phyloP scores from a whole-genome alignment of 1,284 basidiomycete species.

The Fistulinella cinereoalba region DNA sequence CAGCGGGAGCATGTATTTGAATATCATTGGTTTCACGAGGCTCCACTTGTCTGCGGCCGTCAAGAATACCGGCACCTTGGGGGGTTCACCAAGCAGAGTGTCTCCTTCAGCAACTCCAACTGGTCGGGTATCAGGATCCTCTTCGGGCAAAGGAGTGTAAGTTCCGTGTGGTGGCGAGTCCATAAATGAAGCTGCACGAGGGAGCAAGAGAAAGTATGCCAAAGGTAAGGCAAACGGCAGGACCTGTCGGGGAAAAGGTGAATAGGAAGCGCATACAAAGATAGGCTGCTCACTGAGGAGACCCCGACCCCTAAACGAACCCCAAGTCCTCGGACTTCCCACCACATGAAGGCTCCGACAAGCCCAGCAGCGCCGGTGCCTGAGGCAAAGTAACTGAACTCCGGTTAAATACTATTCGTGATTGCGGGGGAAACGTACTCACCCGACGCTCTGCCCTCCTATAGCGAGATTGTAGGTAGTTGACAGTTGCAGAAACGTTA shows the following conservation, averaged over 20 bases:
- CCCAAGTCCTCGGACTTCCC: conserved; percentile 85
- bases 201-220: conserved; percentile 75
- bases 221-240: conserved; percentile 76
- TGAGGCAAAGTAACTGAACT: conserved; percentile 75
- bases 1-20: conserved; percentile 78
- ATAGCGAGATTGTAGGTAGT: conserved; percentile 77
- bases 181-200: conserved; percentile 50
- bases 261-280: background rate
- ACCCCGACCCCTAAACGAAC: conserved; percentile 81
- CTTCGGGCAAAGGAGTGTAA: conserved; percentile 55
- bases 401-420: no score
- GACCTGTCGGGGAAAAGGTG: conserved; percentile 44
- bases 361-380: conserved; percentile 95
- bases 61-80: conserved; percentile 45
- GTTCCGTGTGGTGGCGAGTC: conserved; percentile 41
- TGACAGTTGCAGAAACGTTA: conserved; percentile 93
- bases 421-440: no score
- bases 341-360: conserved; percentile 92
- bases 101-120: conserved; percentile 39
- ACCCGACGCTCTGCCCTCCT: conserved; percentile 72
- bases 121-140: conserved; percentile 39
- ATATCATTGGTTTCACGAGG: conserved; percentile 70
- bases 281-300: conserved; percentile 55
- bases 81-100: conserved; percentile 28
- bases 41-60: conserved; percentile 71